Percentiles rank a stretch among this genome's conserved stretches.
These are phyloP conservation scores for Plasmodium gonderi DNA, from an alignment of 169 alveolate species.

Conservation along the genomic window DNA sequence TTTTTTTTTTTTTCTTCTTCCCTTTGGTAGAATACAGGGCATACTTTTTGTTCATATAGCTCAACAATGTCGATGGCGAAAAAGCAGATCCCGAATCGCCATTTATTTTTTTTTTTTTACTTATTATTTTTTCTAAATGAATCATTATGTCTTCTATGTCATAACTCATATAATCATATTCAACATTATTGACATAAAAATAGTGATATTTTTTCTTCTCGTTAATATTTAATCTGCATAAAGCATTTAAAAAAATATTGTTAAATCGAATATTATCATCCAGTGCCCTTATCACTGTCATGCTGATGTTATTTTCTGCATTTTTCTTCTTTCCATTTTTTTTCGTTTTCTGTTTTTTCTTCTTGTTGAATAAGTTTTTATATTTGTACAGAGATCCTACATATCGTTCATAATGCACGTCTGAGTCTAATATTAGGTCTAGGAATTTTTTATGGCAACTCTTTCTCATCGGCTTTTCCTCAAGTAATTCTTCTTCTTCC, in stretches of 20 bases:
- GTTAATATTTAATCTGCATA: not conserved
- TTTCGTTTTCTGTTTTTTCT: not conserved
- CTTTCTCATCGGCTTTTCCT: not conserved
- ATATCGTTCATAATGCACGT: not conserved
- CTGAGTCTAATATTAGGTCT: not conserved
- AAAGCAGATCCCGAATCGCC: not conserved
- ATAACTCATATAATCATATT: slow-evolving; percentile 21
- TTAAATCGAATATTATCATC: slow-evolving; percentile 28
- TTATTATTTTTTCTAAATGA: slow-evolving; percentile 20
- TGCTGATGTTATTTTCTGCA: not conserved
- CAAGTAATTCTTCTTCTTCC: too few species aligned
- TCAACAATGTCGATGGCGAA: slow-evolving; percentile 1
- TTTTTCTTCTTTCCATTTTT: not conserved
- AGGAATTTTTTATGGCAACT: not conserved
- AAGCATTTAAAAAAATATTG: not conserved
- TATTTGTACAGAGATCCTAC: slow-evolving; percentile 10
- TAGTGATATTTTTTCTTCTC: slow-evolving; percentile 40
- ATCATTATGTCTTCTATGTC: slow-evolving; percentile 23
- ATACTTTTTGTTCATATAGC: slow-evolving; percentile 35
- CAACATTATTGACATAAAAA: slow-evolving; percentile 26
- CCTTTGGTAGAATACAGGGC: slow-evolving; percentile 14
- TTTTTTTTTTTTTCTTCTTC: slow-evolving; percentile 18
- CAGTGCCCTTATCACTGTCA: not conserved
- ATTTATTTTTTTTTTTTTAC: slow-evolving; percentile 1
- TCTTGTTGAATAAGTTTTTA: slow-evolving; percentile 13